These are phyloP conservation scores for Parachaetomium inaequale DNA, from an alignment of 495 filamentous ascomycete genomes.

Conservation along the genomic window DNA sequence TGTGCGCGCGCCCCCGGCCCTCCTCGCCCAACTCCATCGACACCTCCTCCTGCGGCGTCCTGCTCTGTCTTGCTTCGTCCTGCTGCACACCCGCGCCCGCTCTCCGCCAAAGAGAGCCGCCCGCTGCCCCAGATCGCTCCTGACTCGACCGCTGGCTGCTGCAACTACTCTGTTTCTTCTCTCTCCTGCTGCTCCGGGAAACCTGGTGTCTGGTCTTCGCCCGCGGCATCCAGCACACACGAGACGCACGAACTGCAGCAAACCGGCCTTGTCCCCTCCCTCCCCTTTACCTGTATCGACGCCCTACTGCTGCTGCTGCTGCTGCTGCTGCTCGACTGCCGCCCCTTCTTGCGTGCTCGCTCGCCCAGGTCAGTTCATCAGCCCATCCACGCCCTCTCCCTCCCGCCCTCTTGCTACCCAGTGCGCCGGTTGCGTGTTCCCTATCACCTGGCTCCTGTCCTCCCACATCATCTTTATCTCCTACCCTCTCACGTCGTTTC, in stretches of 20 bases:
- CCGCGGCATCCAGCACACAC: slow-evolving; percentile 28
- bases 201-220: slow-evolving; percentile 13
- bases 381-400: slow-evolving; percentile 16
- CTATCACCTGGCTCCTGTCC: slow-evolving; percentile 21
- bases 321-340: slow-evolving; percentile 22
- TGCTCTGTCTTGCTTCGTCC: slow-evolving; percentile 21
- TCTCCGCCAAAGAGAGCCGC: slow-evolving; percentile 34
- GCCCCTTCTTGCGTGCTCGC: slow-evolving; percentile 13
- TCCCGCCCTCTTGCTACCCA: slow-evolving; percentile 17
- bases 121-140: slow-evolving; percentile 12
- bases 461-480: slow-evolving; percentile 20
- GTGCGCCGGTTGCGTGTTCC: slow-evolving; percentile 17
- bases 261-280: slow-evolving; percentile 4
- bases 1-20: slow-evolving; percentile 20
- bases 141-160: slow-evolving; percentile 22
- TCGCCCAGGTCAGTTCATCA: slow-evolving; percentile 21
- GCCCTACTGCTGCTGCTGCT: slow-evolving; percentile 27
- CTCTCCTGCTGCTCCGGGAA: slow-evolving; percentile 12
- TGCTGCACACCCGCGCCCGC: slow-evolving; percentile 19
- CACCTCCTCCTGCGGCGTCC: slow-evolving; percentile 12
- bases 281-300: slow-evolving; percentile 30
- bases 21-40: slow-evolving; percentile 3
- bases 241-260: slow-evolving; percentile 18
- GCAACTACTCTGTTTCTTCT: slow-evolving; percentile 2
- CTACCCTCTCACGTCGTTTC: slow-evolving; percentile 9